Conservation (phyloP, 352 stramenopile species). For the Phytophthora pistaciae region DNA sequence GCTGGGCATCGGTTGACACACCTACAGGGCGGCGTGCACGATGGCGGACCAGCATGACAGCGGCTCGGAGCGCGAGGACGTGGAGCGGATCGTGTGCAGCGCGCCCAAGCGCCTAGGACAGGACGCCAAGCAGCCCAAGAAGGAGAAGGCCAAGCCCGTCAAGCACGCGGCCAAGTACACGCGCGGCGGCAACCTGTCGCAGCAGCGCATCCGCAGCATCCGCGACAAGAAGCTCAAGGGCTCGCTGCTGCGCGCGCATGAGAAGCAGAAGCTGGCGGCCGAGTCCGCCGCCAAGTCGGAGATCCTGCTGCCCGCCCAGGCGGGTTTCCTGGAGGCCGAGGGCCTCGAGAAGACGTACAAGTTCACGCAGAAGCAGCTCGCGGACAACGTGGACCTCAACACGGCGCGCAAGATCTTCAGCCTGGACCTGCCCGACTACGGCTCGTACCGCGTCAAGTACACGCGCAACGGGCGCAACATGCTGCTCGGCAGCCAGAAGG, state of each 20-base stretch:
- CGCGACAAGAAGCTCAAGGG: conserved; percentile 92
- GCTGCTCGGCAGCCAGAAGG: conserved; percentile 93
- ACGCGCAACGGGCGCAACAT: conserved; percentile 96
- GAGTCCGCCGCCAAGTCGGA: conserved; percentile 90
- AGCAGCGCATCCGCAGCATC: conserved; percentile 73
- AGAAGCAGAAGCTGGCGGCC: conserved; percentile 89
- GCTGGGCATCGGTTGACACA: conserved; percentile 8
- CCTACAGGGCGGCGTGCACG: neutral
- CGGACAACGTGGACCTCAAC: conserved; percentile 92
- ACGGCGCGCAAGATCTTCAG: conserved; percentile 97
- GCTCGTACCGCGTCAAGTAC: conserved; percentile 95
- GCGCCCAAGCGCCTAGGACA: conserved; percentile 70
- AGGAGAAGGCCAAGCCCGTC: conserved; percentile 28
- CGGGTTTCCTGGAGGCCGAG: conserved; percentile 93
- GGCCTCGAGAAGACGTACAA: conserved; percentile 97
- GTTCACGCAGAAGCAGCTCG: conserved; percentile 93
- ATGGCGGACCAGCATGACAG: conserved; percentile 48
- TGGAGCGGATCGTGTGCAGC: conserved; percentile 63
- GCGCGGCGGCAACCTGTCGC: conserved; percentile 61
- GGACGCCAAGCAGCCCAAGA: conserved; percentile 25
- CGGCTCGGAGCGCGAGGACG: conserved; percentile 71
- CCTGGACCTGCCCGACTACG: conserved; percentile 93
- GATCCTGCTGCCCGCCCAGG: conserved; percentile 90
- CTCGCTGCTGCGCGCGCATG: conserved; percentile 68
- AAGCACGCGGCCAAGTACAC: conserved; percentile 86